Evolutionary conservation across 176 grass and related monocot genomes (phyloP), one percentile per base, ranked within the genome.

Genomic region (Eleusine coracana): DNA sequence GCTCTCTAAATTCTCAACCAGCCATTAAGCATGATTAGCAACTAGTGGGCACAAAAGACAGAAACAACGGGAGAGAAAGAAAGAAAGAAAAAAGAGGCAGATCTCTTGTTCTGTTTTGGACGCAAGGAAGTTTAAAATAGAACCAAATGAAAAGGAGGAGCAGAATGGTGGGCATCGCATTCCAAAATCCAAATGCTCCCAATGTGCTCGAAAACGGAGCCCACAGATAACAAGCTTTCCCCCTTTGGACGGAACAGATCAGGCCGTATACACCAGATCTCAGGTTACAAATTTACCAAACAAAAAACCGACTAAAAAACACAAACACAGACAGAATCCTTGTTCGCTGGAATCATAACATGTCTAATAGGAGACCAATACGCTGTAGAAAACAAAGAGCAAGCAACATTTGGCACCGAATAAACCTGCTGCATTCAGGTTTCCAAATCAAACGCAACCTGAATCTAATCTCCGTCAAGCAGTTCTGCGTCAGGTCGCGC

Each of bases 251-350:
- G 25, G 45, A 73, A 73, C 29, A 39, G 51, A 64, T 25, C 14
- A 62, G 15, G 49, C 49, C 23, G 41, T 70, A 71, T 25, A 3
- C n/a, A 54, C 14, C 77, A 88, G 88, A 90, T 93, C 91, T 87
- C 84, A 70, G 34, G 45, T 20, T 17, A 25, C 67, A 72, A 40
- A 67, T 34, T 34, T 34, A 70, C 34, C 45, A 42, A 29, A 14
- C 51, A 4, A 66, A 52, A 65, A 54, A 12, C 10, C 37, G 16
- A 18, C 39, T 52, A 41, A 40, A 54, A 71, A 29, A 63, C 80
- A 69, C 3, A 25, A 25, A 25, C 25, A 25, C 25, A 25, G 25
- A 25, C 25, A 60, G 20, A 77, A 8, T 34, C 5, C 45, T 27
- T 11, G 2, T 46, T 48, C 27, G 16, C 18, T 7, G 2, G 28